phyloP scores from a whole-genome alignment of 108 stramenopile species.

The Skeletonema marinoi region DNA sequence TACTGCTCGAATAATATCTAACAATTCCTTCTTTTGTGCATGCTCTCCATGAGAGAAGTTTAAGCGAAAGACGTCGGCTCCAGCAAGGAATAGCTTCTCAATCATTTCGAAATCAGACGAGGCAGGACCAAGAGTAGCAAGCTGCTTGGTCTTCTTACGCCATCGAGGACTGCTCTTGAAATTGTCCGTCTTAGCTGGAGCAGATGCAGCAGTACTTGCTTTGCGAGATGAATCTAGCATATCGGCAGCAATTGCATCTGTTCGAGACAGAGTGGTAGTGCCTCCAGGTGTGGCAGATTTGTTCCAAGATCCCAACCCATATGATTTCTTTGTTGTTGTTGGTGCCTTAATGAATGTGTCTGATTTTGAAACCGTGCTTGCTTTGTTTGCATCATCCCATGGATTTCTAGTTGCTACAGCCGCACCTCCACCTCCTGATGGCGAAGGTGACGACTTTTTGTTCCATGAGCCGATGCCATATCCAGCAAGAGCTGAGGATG shows the following conservation, averaged over 20 bases:
- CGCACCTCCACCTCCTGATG: constrained; percentile 14
- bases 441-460: not conserved
- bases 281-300: constrained; percentile 24
- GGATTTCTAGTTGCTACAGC: constrained; percentile 4
- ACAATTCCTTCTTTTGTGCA: constrained; percentile 92
- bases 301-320: not conserved
- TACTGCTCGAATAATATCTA: constrained; percentile 78
- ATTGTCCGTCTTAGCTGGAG: constrained; percentile 21
- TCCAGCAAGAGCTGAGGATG: constrained; percentile 2
- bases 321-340: not conserved
- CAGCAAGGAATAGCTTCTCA: constrained; percentile 92
- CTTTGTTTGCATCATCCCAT: not conserved
- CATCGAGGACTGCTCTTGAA: constrained; percentile 60
- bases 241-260: constrained; percentile 1
- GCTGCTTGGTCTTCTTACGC: constrained; percentile 90
- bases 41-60: constrained; percentile 96
- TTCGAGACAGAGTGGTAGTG: constrained; percentile 13
- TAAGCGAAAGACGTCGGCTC: constrained; percentile 94
- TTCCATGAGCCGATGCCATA: constrained; percentile 3
- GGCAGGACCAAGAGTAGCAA: constrained; percentile 93
- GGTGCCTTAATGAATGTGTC: not conserved
- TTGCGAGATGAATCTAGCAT: not conserved
- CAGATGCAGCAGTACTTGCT: not conserved
- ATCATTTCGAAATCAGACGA: constrained; percentile 89
- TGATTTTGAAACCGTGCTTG: not conserved